Base-by-base conservation (phyloP, 495 filamentous ascomycete species). In the Podospora pseudocomata region DNA sequence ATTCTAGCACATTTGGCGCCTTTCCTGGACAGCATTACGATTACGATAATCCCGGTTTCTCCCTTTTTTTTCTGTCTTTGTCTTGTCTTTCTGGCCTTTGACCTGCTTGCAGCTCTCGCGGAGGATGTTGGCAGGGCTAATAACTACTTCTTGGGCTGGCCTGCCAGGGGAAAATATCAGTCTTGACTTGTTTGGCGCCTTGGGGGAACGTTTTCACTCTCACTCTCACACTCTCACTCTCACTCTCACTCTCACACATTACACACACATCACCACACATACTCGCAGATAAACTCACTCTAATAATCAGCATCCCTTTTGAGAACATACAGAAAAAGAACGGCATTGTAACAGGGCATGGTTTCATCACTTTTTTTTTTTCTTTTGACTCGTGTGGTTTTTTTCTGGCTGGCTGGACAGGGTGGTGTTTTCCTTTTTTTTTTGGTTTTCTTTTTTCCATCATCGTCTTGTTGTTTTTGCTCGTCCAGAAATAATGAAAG, bases 301-400 rank as follows among this genome's bases (percentile, higher is more conserved):
- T 76, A 74, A 76, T 76, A 74, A 74, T 74, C 68, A 68, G 69
- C 67, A 71, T 72, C 65, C 68, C 66, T 71, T 63, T 58, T 72
- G 65, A 70, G 66, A 71, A 71, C 54, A 69, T 69, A 70, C 70
- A 64, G 30, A 27, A 72, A 72, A 71, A 66, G 65, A 68, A 68
- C 67, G 67, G 65, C 67, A 70, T 68, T 61, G 65, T 69, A 71
- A 54, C 69, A 69, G 73, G 65, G 55, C 55, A 58, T 58, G 55
- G 55, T 58, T 58, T 58, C 23, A 58, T 49, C 2, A 49, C 39
- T 18, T 16, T 60, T 59, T 60, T 49, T n/a, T 65, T 59, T 60
- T 49, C 19, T 26, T 58, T 26, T 49, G 39, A 49, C 13, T 49
- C 39, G 64, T 63, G 28, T 49, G 67, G 49, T 54, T 63, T 30